Evolutionary conservation across 2,329 filamentous ascomycete species (phyloP), one percentile per base, ranked within the genome.

Genomic region (Tolypocladium paradoxum): DNA sequence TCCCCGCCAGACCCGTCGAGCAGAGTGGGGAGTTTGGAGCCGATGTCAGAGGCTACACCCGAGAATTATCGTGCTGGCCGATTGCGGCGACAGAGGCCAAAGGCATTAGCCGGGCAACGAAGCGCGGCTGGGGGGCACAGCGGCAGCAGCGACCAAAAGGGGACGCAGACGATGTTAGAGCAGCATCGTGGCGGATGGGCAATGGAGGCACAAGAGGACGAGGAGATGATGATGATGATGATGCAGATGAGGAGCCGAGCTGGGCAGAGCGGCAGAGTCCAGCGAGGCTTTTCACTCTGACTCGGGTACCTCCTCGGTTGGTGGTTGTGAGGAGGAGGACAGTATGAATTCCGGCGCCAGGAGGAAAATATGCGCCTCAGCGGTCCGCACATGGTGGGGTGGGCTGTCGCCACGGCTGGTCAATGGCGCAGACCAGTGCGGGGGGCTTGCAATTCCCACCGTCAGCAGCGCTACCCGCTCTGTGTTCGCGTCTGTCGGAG

Each of bases 41-140:
- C 51, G 49, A 56, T 43, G 54, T 53, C 51, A 56, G 48, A 56
- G 53, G 55, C 50, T 55, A 46, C 51, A 49, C 49, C 52, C 54
- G 49, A 54, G 37, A 29, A 16, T 38, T 53, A 22, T 46, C 22
- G 50, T 33, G 38, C 52, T 50, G 50, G 47, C 53, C 50, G 48
- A 51, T 53, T 53, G 48, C 50, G 53, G 55, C 53, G 48, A 51
- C 48, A 18, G 46, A 40, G 36, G 34, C 24, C 45, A 48, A 20
- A 27, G 50, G 31, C 40, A 29, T 48, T 22, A 18, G 46, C 22
- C 20, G n/a, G n/a, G 20, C 47, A 34, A 24, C 5, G 29, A n/a
- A 20, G 24, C 12, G 43, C 43, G 24, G 18, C 43, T 6, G 27
- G 40, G 24, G 24, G 22, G 20, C 11, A 22, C 31, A 20, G 31